Evolutionary conservation across 1,284 basidiomycete species (phyloP).

Genomic region (Gomphus bonarii): DNA sequence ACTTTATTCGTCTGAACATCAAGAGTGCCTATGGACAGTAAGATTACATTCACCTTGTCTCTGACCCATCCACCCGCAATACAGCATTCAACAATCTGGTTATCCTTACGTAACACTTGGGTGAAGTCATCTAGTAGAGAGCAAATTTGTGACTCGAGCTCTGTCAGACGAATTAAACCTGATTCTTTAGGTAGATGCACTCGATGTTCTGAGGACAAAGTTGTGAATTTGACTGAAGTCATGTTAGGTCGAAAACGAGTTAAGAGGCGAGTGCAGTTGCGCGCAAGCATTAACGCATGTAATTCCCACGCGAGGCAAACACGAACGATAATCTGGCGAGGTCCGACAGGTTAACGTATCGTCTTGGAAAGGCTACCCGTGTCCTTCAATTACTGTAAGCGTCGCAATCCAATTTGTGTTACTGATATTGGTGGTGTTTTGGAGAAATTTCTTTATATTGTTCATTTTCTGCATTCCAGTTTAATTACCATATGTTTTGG

Average conservation of each 20-base stretch:
- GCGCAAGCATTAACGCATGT: neutral
- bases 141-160: conserved; percentile 49
- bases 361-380: too few species aligned
- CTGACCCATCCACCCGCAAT: conserved; percentile 96
- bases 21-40: neutral
- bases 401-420: too few species aligned
- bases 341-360: too few species aligned
- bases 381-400: too few species aligned
- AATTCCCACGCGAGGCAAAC: neutral
- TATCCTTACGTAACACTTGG: conserved; percentile 35
- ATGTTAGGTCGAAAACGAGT: neutral
- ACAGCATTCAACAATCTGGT: conserved; percentile 58
- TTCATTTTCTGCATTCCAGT: too few species aligned
- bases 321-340: neutral
- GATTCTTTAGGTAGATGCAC: neutral
- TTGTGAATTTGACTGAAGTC: neutral
- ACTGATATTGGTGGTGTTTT: too few species aligned
- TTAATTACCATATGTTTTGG: too few species aligned
- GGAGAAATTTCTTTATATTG: too few species aligned
- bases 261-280: neutral
- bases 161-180: conserved; percentile 35
- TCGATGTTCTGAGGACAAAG: neutral
- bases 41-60: conserved; percentile 67
- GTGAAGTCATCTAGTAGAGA: conserved; percentile 61
- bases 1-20: conserved; percentile 33